Conservation (phyloP, 257 asterid species). For the Lithospermum erythrorhizon region DNA sequence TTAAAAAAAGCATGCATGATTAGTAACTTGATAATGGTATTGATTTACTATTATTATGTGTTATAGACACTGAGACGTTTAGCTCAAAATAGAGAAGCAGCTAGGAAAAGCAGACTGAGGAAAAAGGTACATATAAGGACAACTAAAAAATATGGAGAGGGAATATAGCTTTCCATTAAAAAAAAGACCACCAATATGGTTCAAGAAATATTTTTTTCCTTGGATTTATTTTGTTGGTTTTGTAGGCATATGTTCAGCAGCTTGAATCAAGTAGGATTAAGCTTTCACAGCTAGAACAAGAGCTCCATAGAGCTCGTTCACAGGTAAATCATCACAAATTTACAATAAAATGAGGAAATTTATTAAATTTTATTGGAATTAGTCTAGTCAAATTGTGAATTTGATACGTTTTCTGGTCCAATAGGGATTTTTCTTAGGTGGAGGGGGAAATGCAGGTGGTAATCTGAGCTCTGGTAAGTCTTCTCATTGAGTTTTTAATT, state of each 20-base stretch:
- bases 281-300: conserved; percentile 90
- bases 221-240: background rate
- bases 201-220: background rate
- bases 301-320: conserved; percentile 80
- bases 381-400: background rate
- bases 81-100: conserved; percentile 99
- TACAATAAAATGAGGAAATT: background rate
- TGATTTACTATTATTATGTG: conserved; percentile 2
- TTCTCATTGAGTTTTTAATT: background rate
- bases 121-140: conserved; percentile 50
- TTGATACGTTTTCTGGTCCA: conserved; percentile 4
- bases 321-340: conserved; percentile 42
- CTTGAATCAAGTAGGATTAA: conserved; percentile 85
- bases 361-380: too few species aligned
- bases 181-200: background rate
- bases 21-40: conserved; percentile 2
- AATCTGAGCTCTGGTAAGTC: conserved; percentile 71
- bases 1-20: too few species aligned
- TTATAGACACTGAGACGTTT: conserved; percentile 82
- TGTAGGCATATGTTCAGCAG: conserved; percentile 94
- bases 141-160: too few species aligned
- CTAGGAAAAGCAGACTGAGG: conserved; percentile 89
- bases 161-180: background rate
- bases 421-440: conserved; percentile 81
- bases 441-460: conserved; percentile 55